Evolutionary conservation across 208 protist species (phyloP).

Genomic region (Leishmania braziliensis): DNA sequence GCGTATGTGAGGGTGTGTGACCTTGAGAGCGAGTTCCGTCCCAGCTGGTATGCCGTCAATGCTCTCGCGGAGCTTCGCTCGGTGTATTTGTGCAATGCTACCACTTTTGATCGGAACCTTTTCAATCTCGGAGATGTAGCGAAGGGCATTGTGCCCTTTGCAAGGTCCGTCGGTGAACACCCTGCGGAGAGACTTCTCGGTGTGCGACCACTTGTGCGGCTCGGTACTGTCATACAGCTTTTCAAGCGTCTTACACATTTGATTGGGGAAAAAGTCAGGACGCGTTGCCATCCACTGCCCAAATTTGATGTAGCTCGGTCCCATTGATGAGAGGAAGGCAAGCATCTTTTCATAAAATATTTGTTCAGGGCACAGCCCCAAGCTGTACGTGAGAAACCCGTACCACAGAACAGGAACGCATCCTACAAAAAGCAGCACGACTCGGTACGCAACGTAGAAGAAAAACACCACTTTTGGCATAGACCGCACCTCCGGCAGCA

Average conservation of each 20-base stretch:
- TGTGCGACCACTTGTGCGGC: slow-evolving; percentile 79
- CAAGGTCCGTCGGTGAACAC: slow-evolving; percentile 21
- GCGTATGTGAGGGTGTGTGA: slow-evolving; percentile 87
- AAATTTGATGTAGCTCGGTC: slow-evolving; percentile 94
- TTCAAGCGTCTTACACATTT: slow-evolving; percentile 72
- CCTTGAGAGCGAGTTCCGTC: slow-evolving; percentile 91
- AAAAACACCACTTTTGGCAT: slow-evolving; percentile 42
- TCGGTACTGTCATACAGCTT: slow-evolving; percentile 73
- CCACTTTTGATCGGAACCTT: slow-evolving; percentile 88
- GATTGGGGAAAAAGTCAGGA: slow-evolving; percentile 86
- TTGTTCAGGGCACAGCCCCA: slow-evolving; percentile 52
- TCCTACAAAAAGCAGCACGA: slow-evolving; percentile 42
- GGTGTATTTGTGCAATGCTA: slow-evolving; percentile 93
- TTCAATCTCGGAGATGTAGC: slow-evolving; percentile 79
- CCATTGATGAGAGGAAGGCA: slow-evolving; percentile 63
- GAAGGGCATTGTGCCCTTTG: slow-evolving; percentile 45
- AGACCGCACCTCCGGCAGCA: slow-evolving; percentile 25
- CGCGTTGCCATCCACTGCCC: slow-evolving; percentile 94
- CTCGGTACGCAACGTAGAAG: slow-evolving; percentile 40
- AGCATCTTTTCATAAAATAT: slow-evolving; percentile 68
- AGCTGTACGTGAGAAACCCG: slow-evolving; percentile 47
- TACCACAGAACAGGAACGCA: slow-evolving; percentile 57
- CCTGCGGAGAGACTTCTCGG: slow-evolving; percentile 65
- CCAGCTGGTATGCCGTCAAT: slow-evolving; percentile 82
- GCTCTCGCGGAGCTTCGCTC: slow-evolving; percentile 63